These are phyloP conservation scores for Paecilomyces variotii DNA, from an alignment of 2,329 filamentous ascomycete genomes.

Conservation along the genomic window DNA sequence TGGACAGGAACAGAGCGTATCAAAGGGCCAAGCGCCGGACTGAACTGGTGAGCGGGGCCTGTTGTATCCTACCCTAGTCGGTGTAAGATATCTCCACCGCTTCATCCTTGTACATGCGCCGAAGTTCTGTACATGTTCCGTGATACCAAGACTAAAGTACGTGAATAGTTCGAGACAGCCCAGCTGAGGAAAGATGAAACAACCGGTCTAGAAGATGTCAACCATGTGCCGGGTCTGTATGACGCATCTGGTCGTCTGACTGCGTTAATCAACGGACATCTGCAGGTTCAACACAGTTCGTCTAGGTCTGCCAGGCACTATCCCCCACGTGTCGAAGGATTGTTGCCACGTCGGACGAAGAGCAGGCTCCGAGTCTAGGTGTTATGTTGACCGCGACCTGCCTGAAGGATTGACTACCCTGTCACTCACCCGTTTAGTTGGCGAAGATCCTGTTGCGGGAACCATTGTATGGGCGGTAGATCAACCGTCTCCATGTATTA, in stretches of 20 bases:
- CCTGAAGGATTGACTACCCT: background rate
- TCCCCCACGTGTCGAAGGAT: background rate
- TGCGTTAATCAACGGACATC: background rate
- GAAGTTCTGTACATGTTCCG: background rate
- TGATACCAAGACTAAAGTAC: background rate
- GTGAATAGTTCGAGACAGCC: background rate
- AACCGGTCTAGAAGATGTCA: background rate
- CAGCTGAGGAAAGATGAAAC: background rate
- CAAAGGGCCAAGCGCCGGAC: background rate
- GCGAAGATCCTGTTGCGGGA: background rate
- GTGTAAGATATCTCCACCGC: background rate
- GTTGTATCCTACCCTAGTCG: background rate
- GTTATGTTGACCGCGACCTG: background rate
- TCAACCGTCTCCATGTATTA: background rate
- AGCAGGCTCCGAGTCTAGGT: background rate
- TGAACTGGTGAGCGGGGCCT: background rate
- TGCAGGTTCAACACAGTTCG: background rate
- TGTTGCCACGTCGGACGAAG: background rate
- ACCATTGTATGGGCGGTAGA: background rate
- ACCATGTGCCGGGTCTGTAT: no score
- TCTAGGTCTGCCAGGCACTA: background rate
- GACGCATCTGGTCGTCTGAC: background rate
- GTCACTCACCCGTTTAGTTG: background rate
- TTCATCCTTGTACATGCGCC: background rate
- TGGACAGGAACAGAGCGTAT: background rate